Evolutionary conservation across 495 filamentous ascomycete species (phyloP), one percentile per base, ranked within the genome.

Genomic region (Penicillium macrosclerotiorum): DNA sequence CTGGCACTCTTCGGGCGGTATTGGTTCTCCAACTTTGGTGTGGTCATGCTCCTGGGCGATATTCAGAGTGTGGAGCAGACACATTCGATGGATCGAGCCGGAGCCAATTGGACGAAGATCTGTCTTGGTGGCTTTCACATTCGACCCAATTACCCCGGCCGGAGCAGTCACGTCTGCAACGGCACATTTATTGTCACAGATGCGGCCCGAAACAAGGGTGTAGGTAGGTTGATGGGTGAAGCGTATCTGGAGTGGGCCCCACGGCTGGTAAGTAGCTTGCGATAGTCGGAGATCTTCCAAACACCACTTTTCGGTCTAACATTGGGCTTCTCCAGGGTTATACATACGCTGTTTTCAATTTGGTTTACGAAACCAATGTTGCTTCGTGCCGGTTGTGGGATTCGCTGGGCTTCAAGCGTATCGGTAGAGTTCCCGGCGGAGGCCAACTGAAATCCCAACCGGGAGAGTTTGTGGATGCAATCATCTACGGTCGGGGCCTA

Each of bases 361-460:
- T 98, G 25, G 92, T 98, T 12, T 98, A 96, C 67, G 93, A 97
- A 74, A 96, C 88, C 48, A 97, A 98, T 64, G 84, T 94, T 26
- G 93, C 89, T 2, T 96, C 91, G 13, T 90, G 88, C 60, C 87
- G 88, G 35, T 90, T 98, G 47, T 98, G 93, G 93, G 93, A 98
- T 67, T 88, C 85, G 1, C 77, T 98, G n/a, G 93, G 93, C 22
- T 98, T 98, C 71, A 95, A 98, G 71, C 84, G 93, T 29, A 94
- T 98, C 62, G 94, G 93, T 3, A 82, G 85, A 32, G 85, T 98
- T 49, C 91, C 90, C 56, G 88, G 86, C 26, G 88, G 86, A 51
- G 93, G 94, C 33, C 86, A 85, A 56, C 77, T 98, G 20, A 83
- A 85, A 57, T 89, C 86, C 30, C 82, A 86, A 48, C 89, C 89